Evolutionary conservation across 129 eudicot species (phyloP).

Genomic region (Flaveria linearis): DNA sequence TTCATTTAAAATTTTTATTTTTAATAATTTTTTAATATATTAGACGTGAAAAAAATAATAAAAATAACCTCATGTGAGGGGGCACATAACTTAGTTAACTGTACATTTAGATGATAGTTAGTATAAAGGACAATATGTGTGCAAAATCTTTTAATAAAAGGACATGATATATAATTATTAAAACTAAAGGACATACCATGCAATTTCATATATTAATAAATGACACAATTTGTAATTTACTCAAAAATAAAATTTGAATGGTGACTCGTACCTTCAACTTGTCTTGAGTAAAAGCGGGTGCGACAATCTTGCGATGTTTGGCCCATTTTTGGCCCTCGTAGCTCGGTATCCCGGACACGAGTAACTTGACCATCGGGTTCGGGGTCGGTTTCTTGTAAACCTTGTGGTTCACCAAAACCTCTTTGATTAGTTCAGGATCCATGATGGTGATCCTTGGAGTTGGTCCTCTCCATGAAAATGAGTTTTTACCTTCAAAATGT

Average conservation of each 20-base stretch:
- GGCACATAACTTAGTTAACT: too few species aligned
- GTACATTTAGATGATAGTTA: too few species aligned
- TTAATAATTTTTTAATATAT: too few species aligned
- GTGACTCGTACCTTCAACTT: conserved; percentile 49
- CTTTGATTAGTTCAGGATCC: conserved; percentile 65
- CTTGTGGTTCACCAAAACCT: conserved; percentile 47
- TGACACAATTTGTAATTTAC: too few species aligned
- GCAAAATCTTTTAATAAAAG: too few species aligned
- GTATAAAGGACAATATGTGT: too few species aligned
- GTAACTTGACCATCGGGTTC: conserved; percentile 50
- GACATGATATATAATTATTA: too few species aligned
- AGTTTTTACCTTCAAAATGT: conserved; percentile 50
- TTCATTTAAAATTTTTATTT: too few species aligned
- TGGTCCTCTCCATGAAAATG: conserved; percentile 70
- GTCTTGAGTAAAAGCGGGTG: conserved; percentile 63
- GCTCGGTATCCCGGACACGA: conserved; percentile 54
- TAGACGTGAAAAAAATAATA: too few species aligned
- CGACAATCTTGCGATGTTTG: conserved; percentile 64
- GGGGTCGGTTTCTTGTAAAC: conserved; percentile 60
- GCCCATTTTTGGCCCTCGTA: conserved; percentile 76
- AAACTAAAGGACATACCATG: too few species aligned
- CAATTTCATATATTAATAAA: too few species aligned
- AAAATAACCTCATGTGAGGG: too few species aligned
- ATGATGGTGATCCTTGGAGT: conserved; percentile 45
- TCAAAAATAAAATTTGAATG: not conserved